A percentile compares a stretch with the other conserved stretches of the same genome.
phyloP scores from a whole-genome alignment of 1,139 yeast genomes.

The Candida smagusa region DNA sequence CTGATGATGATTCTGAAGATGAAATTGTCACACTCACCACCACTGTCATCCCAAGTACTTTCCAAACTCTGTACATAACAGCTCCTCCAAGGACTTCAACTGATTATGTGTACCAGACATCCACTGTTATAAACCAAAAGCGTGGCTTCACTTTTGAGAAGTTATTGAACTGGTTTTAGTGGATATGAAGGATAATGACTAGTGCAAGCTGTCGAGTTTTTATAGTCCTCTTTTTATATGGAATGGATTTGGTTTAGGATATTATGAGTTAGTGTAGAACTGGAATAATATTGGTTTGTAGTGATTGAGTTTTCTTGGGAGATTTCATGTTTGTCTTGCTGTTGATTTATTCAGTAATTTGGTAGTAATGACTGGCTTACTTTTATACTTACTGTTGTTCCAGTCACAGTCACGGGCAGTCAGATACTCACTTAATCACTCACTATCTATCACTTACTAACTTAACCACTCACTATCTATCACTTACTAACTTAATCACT shows the following conservation, averaged over 20 bases:
- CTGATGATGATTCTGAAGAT: neutral
- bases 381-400: too few species aligned
- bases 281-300: too few species aligned
- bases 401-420: too few species aligned
- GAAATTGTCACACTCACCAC: constrained; percentile 1
- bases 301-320: too few species aligned
- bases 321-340: too few species aligned
- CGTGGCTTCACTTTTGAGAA: constrained; percentile 5
- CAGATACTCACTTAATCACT: too few species aligned
- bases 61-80: constrained; percentile 11
- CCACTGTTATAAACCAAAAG: constrained; percentile 3
- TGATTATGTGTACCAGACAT: constrained; percentile 8
- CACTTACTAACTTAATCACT: neutral
- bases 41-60: constrained; percentile 7
- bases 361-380: too few species aligned
- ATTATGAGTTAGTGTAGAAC: too few species aligned
- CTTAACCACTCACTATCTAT: too few species aligned
- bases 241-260: neutral
- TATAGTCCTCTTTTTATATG: neutral
- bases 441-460: neutral
- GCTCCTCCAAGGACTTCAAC: constrained; percentile 10
- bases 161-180: constrained; percentile 5
- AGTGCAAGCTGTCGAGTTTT: constrained; percentile 1
- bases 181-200: neutral
- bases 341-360: too few species aligned